Evolutionary conservation across 768 basidiomycete species (phyloP), one percentile per base, ranked within the genome.

Genomic region (Nevesoporus exiguus): DNA sequence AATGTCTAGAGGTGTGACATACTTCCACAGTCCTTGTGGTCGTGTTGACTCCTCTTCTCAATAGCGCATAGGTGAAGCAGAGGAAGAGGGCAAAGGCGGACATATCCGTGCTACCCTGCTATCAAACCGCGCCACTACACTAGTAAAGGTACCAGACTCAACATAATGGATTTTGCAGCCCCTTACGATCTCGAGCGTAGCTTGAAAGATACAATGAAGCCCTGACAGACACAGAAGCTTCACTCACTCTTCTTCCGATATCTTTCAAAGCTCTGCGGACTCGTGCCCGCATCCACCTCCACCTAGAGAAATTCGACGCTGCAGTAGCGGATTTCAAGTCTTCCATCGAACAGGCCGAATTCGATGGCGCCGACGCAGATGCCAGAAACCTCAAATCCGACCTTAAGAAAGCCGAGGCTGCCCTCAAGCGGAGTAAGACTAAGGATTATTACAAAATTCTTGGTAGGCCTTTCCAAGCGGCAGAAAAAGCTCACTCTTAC

Each of bases 371-470:
- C 30, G 85, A 84, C 3, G 76, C 71, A 0, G 90, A 93, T 60
- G 78, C 83, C 29, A 76, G 82, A 10, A 76, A 80, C 21, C 75
- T 93, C 47, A 79, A 74, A 52, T 61, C 65, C 0, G 92, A 95
- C 64, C 75, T 93, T 39, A 85, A 82, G 70, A 89, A 91, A 68
- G 91, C 91, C 0, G 90, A 95, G 71, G 82, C 81, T 4, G 85
- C 80, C 49, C 73, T 93, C 58, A 93, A 93, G 78, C 75, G 87
- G 59, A 91, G 89, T 73, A 93, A 94, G 76, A 85, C 88, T 51
- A 93, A 93, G 72, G 92, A 94, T 64, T 91, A 91, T 65, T 90
- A 90, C 69, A 89, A 90, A 73, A 90, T 90, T 61, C 76, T 91
- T 15, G 77, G 76, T 70, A 44, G 17, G 63, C 31, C 5, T 29